Percentiles rank a stretch among this genome's conserved stretches.
Conservation (phyloP, 331 rosid species). For the Acacia pycnantha region DNA sequence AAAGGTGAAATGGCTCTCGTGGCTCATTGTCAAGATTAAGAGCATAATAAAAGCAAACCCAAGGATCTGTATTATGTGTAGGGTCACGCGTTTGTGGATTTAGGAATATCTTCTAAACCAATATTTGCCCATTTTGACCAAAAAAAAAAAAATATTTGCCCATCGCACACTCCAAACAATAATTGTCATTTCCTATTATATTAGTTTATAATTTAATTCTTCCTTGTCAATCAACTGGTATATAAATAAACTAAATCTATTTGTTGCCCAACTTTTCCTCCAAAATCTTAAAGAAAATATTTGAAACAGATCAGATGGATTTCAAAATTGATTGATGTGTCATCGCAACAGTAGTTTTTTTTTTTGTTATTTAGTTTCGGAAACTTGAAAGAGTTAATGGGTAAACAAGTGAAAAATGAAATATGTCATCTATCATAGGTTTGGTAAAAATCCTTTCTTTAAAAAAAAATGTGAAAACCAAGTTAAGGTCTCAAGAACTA, state of each 20-base stretch:
- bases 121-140: not conserved
- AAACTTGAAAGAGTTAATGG: too few relatives aligned
- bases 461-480: too few relatives aligned
- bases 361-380: too few relatives aligned
- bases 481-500: too few relatives aligned
- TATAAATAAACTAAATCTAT: not conserved
- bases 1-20: not conserved
- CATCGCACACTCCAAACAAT: not conserved
- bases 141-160: not conserved
- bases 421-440: too few relatives aligned
- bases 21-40: not conserved
- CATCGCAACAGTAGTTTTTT: too few relatives aligned
- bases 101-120: not conserved
- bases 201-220: not conserved
- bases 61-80: not conserved
- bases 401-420: too few relatives aligned
- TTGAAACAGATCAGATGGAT: too few relatives aligned
- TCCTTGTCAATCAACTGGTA: not conserved
- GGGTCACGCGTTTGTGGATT: not conserved
- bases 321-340: too few relatives aligned
- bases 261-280: too few relatives aligned
- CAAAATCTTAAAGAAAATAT: too few relatives aligned
- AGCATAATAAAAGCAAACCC: not conserved
- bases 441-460: too few relatives aligned
- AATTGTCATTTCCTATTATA: not conserved